phyloP scores from a whole-genome alignment of 768 basidiomycete genomes.

The Daedaleopsis nitida region DNA sequence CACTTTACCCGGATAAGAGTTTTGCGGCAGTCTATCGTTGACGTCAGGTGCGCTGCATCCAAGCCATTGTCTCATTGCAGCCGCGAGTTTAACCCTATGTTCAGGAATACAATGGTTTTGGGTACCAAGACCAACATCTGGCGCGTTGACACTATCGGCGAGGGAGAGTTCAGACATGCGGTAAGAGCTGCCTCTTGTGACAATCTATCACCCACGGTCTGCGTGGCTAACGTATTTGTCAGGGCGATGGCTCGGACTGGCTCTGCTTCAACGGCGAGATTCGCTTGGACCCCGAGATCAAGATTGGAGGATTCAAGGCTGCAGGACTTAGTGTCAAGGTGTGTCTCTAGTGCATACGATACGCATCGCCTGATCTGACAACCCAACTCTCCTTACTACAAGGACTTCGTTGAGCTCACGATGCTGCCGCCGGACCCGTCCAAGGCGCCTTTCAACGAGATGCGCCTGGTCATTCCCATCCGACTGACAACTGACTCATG shows the following conservation, averaged over 20 bases:
- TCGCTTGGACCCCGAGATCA: conserved; percentile 46
- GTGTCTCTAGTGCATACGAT: conserved; percentile 11
- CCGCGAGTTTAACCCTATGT: neutral
- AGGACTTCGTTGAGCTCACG: conserved; percentile 71
- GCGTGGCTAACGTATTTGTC: conserved; percentile 4
- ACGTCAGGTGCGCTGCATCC: conserved; percentile 53
- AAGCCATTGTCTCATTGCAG: neutral
- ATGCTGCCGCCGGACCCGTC: conserved; percentile 57
- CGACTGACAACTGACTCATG: conserved; percentile 66
- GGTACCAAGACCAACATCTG: conserved; percentile 73
- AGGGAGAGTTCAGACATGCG: conserved; percentile 58
- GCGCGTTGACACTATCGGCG: conserved; percentile 64
- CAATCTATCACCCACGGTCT: no score
- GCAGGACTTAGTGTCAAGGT: conserved; percentile 68
- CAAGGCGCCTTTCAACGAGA: conserved; percentile 57
- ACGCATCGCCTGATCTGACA: no score
- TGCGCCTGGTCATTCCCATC: conserved; percentile 64
- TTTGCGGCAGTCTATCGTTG: conserved; percentile 68
- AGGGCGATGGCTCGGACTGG: conserved; percentile 70
- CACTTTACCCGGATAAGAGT: conserved; percentile 56
- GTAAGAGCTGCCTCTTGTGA: conserved; percentile 38
- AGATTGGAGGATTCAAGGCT: conserved; percentile 64
- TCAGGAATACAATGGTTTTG: conserved; percentile 47
- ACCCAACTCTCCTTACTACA: neutral
- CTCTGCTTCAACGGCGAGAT: conserved; percentile 66